Evolutionary conservation across 257 asterid genomes (phyloP).

Genomic region (Verbascum thapsus): DNA sequence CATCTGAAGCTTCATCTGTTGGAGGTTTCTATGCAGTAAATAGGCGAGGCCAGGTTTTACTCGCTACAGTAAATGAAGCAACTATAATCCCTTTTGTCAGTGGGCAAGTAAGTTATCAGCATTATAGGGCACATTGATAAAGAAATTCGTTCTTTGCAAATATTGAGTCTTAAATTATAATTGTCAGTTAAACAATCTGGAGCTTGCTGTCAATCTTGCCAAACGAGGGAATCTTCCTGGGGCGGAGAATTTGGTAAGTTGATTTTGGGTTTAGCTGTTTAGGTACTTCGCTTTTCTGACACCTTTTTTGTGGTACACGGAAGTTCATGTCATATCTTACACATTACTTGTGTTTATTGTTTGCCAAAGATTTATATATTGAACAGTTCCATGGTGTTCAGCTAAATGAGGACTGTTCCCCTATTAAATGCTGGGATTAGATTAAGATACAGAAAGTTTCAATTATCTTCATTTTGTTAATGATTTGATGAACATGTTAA

Average conservation of each 20-base stretch:
- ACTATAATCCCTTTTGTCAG: constrained; percentile 90
- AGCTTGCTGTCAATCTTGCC: constrained; percentile 96
- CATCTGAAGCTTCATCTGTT: constrained; percentile 83
- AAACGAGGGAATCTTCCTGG: constrained; percentile 98
- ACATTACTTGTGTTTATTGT: constrained; percentile 10
- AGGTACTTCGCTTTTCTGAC: neutral
- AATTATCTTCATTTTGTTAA: constrained; percentile 4
- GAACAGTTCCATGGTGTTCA: neutral
- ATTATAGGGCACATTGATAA: neutral
- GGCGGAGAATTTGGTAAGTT: constrained; percentile 87
- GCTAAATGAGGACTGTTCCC: neutral
- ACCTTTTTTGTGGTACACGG: neutral
- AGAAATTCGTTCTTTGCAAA: neutral
- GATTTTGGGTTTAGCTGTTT: constrained; percentile 4
- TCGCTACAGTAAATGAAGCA: constrained; percentile 89
- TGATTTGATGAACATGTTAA: constrained; percentile 6
- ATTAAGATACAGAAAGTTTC: constrained; percentile 6
- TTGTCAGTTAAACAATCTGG: constrained; percentile 81
- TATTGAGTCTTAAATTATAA: constrained; percentile 29
- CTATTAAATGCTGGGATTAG: neutral
- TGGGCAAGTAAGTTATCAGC: constrained; percentile 70
- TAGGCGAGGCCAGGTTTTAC: constrained; percentile 93
- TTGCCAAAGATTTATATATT: constrained; percentile 18
- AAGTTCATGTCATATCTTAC: neutral
- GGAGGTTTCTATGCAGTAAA: constrained; percentile 94